Evolutionary conservation across 306 rosid genomes (phyloP).

Genomic region (Carpinus fangiana): DNA sequence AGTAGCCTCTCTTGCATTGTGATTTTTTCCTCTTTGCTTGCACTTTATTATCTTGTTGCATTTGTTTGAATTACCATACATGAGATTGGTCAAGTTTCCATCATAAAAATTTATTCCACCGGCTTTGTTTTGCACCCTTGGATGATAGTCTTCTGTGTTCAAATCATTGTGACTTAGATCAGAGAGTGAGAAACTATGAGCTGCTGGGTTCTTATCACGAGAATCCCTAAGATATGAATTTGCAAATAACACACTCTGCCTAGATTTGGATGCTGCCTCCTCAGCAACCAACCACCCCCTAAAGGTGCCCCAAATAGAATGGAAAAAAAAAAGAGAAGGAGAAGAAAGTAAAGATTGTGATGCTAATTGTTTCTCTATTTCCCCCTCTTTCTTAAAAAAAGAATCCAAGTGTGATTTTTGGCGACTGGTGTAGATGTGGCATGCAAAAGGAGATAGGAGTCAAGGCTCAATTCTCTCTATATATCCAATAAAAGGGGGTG

Average conservation of each 20-base stretch:
- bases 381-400: too few relatives aligned
- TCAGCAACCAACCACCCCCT: too few relatives aligned
- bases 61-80: neutral
- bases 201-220: neutral
- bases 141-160: neutral
- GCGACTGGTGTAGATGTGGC: neutral
- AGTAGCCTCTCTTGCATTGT: neutral
- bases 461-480: neutral
- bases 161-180: neutral
- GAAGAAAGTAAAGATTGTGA: too few relatives aligned
- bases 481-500: neutral
- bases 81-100: neutral
- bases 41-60: neutral
- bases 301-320: too few relatives aligned
- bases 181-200: neutral
- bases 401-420: neutral
- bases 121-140: neutral
- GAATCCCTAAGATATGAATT: neutral
- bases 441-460: neutral
- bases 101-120: neutral
- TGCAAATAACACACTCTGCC: neutral
- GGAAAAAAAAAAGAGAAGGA: too few relatives aligned
- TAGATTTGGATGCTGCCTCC: too few relatives aligned
- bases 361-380: too few relatives aligned
- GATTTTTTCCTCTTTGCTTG: neutral